A percentile compares a stretch with the other conserved stretches of the same genome.
phyloP scores from a whole-genome alignment of 1,139 yeast genomes.

The Zygoascus sp. region DNA sequence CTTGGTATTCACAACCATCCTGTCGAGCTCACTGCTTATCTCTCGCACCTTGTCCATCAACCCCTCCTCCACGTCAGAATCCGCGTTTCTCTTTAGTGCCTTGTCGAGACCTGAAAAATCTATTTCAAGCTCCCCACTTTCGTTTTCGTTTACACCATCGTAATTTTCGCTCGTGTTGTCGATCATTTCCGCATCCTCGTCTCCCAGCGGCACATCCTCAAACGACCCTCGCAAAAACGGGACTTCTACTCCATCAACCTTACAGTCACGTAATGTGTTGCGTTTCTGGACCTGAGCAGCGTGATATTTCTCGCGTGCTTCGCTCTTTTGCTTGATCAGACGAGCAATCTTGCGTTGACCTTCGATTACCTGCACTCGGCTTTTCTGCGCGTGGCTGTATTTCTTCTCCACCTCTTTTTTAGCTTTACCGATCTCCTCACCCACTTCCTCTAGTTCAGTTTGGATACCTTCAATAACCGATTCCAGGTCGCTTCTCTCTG shows the following conservation, averaged over 20 bases:
- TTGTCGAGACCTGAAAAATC: constrained; percentile 53
- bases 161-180: too few relatives aligned
- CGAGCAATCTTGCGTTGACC: constrained; percentile 15
- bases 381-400: constrained; percentile 12
- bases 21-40: constrained; percentile 54
- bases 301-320: constrained; percentile 51
- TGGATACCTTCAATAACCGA: constrained; percentile 11
- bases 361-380: constrained; percentile 14
- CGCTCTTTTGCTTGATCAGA: constrained; percentile 9
- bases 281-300: constrained; percentile 55
- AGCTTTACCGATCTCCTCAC: constrained; percentile 29
- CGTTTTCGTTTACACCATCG: constrained; percentile 37
- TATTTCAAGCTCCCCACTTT: constrained; percentile 49
- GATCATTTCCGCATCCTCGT: constrained; percentile 28
- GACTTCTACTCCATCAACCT: constrained; percentile 61
- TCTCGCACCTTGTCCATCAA: constrained; percentile 48
- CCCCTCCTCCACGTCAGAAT: constrained; percentile 35
- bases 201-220: constrained; percentile 46
- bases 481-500: constrained; percentile 17
- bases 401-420: constrained; percentile 23
- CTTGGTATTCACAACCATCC: constrained; percentile 71
- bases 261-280: constrained; percentile 64
- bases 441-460: constrained; percentile 21
- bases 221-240: constrained; percentile 61
- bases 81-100: constrained; percentile 38